phyloP scores from a whole-genome alignment of 306 rosid genomes.

The Hippophae rhamnoides region DNA sequence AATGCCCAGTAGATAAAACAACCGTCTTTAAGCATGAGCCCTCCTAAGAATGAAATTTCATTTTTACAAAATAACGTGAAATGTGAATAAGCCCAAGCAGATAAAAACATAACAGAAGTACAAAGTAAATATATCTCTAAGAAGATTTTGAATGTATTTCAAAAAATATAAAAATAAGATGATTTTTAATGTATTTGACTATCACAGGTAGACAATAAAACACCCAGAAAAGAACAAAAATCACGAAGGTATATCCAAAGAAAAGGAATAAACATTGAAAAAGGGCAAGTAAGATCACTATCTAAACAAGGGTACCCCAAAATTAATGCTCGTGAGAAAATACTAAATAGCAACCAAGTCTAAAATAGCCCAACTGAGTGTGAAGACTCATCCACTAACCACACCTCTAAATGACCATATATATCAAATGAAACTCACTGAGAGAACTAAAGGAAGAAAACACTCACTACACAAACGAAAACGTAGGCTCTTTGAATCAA shows the following conservation, averaged over 20 bases:
- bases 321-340: constrained; percentile 14
- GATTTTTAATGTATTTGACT: constrained; percentile 27
- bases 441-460: constrained; percentile 1
- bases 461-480: neutral
- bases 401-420: constrained; percentile 3
- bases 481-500: neutral
- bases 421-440: neutral
- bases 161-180: constrained; percentile 3
- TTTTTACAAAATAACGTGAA: constrained; percentile 10
- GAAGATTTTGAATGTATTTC: constrained; percentile 24
- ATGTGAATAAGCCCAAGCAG: constrained; percentile 39
- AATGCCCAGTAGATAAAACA: constrained; percentile 55
- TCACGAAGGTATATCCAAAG: constrained; percentile 48
- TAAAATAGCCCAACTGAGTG: constrained; percentile 9
- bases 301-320: constrained; percentile 25
- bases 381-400: constrained; percentile 28
- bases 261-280: constrained; percentile 74
- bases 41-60: constrained; percentile 31
- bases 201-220: constrained; percentile 29
- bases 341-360: constrained; percentile 20
- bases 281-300: constrained; percentile 49
- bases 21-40: constrained; percentile 42
- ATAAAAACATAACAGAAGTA: constrained; percentile 26
- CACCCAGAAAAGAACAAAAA: constrained; percentile 60
- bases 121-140: constrained; percentile 14